Evolutionary conservation across 1,139 yeast genomes (phyloP), one percentile per base, ranked within the genome.

Genomic region (Taphrina confusa): DNA sequence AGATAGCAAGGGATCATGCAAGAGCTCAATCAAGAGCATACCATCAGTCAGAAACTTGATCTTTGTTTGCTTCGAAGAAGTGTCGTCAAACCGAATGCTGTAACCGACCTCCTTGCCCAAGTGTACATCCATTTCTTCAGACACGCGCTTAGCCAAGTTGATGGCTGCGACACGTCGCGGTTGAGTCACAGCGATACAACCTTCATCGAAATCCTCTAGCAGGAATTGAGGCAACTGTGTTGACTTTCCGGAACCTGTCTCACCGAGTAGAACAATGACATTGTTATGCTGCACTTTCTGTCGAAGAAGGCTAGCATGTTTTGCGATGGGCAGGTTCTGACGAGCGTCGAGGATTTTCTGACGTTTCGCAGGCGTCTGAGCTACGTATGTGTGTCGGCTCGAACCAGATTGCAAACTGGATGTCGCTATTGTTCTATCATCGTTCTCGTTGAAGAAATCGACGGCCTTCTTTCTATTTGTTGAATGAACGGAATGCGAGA

Each of bases 141-240:
- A 83, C 1, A 92, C 98, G 74, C 98, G 84, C 25, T 86, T 81
- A 0, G 98, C 98, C 70, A 92, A 78, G 64, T 90, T 90, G 54
- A 94, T 89, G 1, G 98, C 98, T 1, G 98, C 98, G 34, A 92
- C 98, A 70, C 98, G 81, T 74, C 98, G 84, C 1, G 98, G 98
- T 74, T 92, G 98, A 0, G 98, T 92, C 5, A 92, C 91, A 0
- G 95, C 97, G 16, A 92, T 84, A 30, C 80, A 77, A 63, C 81
- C 82, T 31, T 74, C 72, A 67, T 42, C 60, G 55, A 50, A 42
- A 18, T 64, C 64, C 12, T 72, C 73, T 39, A 69, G 69, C 6
- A 92, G 73, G n/a, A 76, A 86, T 72, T 92, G 98, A 0, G 97
- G 90, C 31, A 92, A 75, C 72, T 92, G 98, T 0, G 98, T 92